Percentiles rank a stretch among this genome's conserved stretches.
These are phyloP conservation scores for Wickerhamomyces silvicola DNA, from an alignment of 805 yeast species.

Conservation along the genomic window DNA sequence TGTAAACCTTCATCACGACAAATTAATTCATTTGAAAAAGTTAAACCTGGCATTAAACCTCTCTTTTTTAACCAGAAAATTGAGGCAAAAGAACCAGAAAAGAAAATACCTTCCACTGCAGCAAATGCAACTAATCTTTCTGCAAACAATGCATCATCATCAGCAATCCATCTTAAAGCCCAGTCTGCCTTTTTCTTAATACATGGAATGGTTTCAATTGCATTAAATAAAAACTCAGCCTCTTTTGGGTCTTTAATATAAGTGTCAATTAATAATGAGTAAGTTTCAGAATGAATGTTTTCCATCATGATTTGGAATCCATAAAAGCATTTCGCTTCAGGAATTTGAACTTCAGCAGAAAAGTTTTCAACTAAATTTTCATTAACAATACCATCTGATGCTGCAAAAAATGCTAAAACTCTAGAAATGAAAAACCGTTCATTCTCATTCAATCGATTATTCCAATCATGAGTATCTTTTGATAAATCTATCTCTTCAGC, in stretches of 20 bases:
- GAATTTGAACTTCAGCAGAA: conserved; percentile 93
- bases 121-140: conserved; percentile 98
- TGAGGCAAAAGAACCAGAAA: conserved; percentile 97
- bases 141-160: conserved; percentile 80
- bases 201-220: conserved; percentile 93
- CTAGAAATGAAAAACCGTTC: conserved; percentile 90
- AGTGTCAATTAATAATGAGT: conserved; percentile 89
- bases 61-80: conserved; percentile 98
- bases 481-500: conserved; percentile 97
- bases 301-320: conserved; percentile 99
- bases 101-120: conserved; percentile 98
- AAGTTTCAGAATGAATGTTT: conserved; percentile 96
- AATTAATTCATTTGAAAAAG: conserved; percentile 95
- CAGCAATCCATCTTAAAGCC: conserved; percentile 97
- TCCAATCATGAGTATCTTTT: conserved; percentile 92
- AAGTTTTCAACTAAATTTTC: conserved; percentile 97
- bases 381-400: conserved; percentile 97
- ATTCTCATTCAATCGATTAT: conserved; percentile 76
- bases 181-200: conserved; percentile 97
- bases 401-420: conserved; percentile 96
- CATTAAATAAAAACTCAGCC: conserved; percentile 84
- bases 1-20: conserved; percentile 99
- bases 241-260: conserved; percentile 96
- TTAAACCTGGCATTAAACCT: conserved; percentile 98
- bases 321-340: conserved; percentile 97